Base-by-base conservation (phyloP, 1,139 yeast genomes). In the Taphrina communis region DNA sequence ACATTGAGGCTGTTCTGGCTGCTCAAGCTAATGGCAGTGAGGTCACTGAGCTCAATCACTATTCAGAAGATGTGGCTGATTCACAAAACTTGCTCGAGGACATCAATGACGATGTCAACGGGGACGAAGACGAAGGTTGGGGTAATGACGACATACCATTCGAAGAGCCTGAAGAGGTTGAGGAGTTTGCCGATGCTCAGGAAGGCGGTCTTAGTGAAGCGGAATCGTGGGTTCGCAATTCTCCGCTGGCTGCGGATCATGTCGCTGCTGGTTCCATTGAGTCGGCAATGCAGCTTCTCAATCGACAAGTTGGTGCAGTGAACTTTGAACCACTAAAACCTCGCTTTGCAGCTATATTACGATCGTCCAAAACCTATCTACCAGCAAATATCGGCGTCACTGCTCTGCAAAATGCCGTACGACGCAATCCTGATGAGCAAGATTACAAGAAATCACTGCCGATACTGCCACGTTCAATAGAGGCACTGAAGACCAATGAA, bases 251-350 rank as follows among this genome's bases (percentile, higher is more conserved):
- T 4, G 98, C 97, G 50, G 92, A 90, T 50, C 91, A 91, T 75
- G 92, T 89, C 75, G 97, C 99, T 1, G 93, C 97, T 1, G 99
- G 99, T 74, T 90, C 96, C 6, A 92, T 93, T 77, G 98, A 93
- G 73, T 90, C 94, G 72, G 99, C 99, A 58, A 95, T 97, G 50
- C 75, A 74, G 74, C 84, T 95, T 76, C 84, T 95, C 75, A 86
- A 89, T 80, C 89, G 95, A 75, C 99, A 95, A 79, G 83, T 89
- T 67, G 99, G 98, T 74, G 85, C 90, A 67, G 87, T 85, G 51
- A 84, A 90, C 74, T 93, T 95, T 77, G 96, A 87, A 75, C 99
- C 99, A 31, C 84, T 95, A 73, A 87, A 94, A 79, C 77, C 82
- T 51, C 84, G 97, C 72, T 95, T 94, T 81, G 75, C 89, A 77